A percentile compares a stretch with the other conserved stretches of the same genome.
Conservation (phyloP, 2,329 filamentous ascomycete genomes). For the Cyphellophora europaea region DNA sequence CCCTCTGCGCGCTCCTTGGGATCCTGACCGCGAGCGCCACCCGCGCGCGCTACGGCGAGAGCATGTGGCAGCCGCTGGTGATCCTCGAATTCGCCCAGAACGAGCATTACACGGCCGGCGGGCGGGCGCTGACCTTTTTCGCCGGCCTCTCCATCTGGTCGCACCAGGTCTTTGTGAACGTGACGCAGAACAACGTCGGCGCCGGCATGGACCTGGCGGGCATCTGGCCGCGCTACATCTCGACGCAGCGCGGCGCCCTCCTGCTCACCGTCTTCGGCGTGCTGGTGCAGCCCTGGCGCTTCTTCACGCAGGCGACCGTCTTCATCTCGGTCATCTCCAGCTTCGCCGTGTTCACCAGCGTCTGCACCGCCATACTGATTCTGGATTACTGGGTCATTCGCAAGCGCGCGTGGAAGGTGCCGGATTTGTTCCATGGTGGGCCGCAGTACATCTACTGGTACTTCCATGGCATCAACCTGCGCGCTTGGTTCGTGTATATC, state of each 20-base stretch:
- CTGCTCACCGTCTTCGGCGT: constrained; percentile 3
- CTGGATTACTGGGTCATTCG: constrained; percentile 6
- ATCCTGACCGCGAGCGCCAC: constrained; percentile 4
- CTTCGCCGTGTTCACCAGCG: constrained; percentile 1
- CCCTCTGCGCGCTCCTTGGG: constrained; percentile 1
- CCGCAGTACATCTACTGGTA: constrained; percentile 5
- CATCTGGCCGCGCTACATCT: constrained; percentile 4
- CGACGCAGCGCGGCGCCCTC: constrained; percentile 2
- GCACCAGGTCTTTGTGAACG: constrained; percentile 1
- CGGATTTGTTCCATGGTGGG: constrained; percentile 2
- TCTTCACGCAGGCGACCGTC: constrained; percentile 1
- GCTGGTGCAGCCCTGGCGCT: constrained; percentile 4
- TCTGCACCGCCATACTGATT: constrained; percentile 2
- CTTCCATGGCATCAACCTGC: constrained; percentile 2
- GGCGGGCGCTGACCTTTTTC: constrained; percentile 4
- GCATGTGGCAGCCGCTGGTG: constrained; percentile 4
- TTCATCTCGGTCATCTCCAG: constrained; percentile 3
- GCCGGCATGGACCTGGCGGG: constrained; percentile 6
- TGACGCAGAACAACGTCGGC: constrained; percentile 3
- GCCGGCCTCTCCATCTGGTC: constrained; percentile 1
- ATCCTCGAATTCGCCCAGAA: constrained; percentile 2
- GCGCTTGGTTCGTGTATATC: constrained; percentile 3
- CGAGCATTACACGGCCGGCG: constrained; percentile 2
- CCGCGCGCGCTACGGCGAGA: background rate
- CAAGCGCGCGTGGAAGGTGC: constrained; percentile 3